phyloP scores from a whole-genome alignment of 2,329 filamentous ascomycete genomes.

The Colletotrichum sp. region DNA sequence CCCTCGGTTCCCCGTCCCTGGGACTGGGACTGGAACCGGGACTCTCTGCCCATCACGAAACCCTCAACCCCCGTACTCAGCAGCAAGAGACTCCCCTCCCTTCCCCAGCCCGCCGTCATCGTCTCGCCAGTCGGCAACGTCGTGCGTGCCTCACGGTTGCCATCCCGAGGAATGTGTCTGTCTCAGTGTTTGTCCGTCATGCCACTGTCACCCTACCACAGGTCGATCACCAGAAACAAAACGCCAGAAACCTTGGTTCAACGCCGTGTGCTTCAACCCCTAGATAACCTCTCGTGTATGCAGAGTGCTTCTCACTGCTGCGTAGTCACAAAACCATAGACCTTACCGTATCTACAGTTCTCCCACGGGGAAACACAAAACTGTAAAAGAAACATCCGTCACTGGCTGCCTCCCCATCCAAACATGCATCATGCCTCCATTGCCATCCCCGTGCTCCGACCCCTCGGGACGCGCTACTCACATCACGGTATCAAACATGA shows the following conservation, averaged over 20 bases:
- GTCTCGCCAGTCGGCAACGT: neutral
- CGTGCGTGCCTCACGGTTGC: neutral
- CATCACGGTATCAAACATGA: neutral
- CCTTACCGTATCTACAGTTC: neutral
- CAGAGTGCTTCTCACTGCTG: neutral
- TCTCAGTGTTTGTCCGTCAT: neutral
- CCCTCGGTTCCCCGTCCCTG: neutral
- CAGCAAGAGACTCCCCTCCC: neutral
- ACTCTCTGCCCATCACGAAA: neutral
- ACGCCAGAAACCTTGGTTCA: neutral
- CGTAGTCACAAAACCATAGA: too few relatives aligned
- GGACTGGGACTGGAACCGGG: neutral
- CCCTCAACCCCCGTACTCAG: neutral
- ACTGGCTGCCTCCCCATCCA: neutral
- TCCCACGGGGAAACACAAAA: neutral
- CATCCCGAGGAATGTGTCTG: neutral
- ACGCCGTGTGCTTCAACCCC: neutral
- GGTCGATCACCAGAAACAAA: neutral
- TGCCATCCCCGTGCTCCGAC: neutral
- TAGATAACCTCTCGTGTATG: neutral
- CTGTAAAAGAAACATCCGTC: neutral
- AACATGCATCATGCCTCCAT: slow-evolving; percentile 12
- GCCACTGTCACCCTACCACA: neutral
- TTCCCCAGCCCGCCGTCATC: neutral
- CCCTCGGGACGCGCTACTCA: neutral